phyloP scores from a whole-genome alignment of 2,329 filamentous ascomycete species.

The Fusarium avenaceum region DNA sequence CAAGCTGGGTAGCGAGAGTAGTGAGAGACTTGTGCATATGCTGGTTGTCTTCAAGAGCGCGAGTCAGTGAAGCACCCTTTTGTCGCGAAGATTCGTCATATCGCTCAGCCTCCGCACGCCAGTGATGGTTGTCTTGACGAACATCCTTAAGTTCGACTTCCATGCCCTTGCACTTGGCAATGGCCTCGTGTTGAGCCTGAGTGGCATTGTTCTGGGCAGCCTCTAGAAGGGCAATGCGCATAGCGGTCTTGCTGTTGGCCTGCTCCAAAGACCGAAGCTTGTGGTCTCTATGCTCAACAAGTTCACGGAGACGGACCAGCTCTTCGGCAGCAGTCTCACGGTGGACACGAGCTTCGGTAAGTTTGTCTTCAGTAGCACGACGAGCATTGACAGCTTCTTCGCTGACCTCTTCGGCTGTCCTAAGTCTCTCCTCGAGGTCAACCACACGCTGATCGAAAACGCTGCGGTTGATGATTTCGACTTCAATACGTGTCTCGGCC shows the following conservation, averaged over 20 bases:
- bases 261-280: slow-evolving; percentile 73
- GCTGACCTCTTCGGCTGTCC: slow-evolving; percentile 71
- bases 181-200: slow-evolving; percentile 68
- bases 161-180: slow-evolving; percentile 65
- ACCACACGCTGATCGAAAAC: slow-evolving; percentile 71
- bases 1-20: slow-evolving; percentile 80
- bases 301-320: slow-evolving; percentile 75
- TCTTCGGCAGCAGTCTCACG: slow-evolving; percentile 79
- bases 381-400: slow-evolving; percentile 75
- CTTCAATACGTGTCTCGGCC: slow-evolving; percentile 70
- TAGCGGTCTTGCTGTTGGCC: slow-evolving; percentile 65
- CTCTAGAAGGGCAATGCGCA: slow-evolving; percentile 76
- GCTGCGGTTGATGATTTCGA: slow-evolving; percentile 72
- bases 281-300: slow-evolving; percentile 77
- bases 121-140: slow-evolving; percentile 70
- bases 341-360: slow-evolving; percentile 78
- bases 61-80: slow-evolving; percentile 63
- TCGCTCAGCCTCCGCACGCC: slow-evolving; percentile 72
- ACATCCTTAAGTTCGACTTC: slow-evolving; percentile 69
- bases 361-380: slow-evolving; percentile 77
- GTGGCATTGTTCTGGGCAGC: slow-evolving; percentile 71
- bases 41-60: slow-evolving; percentile 73
- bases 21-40: slow-evolving; percentile 80
- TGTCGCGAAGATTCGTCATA: slow-evolving; percentile 66
- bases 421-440: slow-evolving; percentile 78